Percentiles rank a stretch among this genome's conserved stretches.
phyloP scores from a whole-genome alignment of 805 yeast species.

The Dipodascopsis uninucleata region DNA sequence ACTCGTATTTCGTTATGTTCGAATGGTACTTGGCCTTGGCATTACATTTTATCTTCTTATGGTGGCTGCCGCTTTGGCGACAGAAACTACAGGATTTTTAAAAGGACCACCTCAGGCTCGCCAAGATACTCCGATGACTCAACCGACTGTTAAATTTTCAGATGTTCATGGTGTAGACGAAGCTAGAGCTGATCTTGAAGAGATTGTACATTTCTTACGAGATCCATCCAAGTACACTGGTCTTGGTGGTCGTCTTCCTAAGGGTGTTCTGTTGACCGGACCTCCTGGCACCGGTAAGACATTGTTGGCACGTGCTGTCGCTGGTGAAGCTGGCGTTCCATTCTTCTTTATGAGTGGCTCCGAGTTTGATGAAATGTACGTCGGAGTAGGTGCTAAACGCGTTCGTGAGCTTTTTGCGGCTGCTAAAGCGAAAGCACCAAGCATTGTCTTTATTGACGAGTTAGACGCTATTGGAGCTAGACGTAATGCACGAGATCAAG shows the following conservation, averaged over 20 bases:
- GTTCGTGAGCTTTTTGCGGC: conserved; percentile 90
- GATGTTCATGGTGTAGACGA: conserved; percentile 99
- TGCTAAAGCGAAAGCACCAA: conserved; percentile 94
- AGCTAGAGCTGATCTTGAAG: conserved; percentile 95
- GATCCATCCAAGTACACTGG: conserved; percentile 97
- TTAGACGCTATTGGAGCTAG: conserved; percentile 98
- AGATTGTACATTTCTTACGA: conserved; percentile 93
- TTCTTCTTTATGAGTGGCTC: conserved; percentile 98
- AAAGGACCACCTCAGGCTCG: conserved; percentile 60
- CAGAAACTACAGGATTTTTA: conserved; percentile 79
- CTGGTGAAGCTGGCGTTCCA: conserved; percentile 99
- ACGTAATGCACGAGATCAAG: conserved; percentile 96
- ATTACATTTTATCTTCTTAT: conserved; percentile 76
- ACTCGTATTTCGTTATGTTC: conserved; percentile 77
- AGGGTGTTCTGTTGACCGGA: conserved; percentile 93
- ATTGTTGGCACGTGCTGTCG: conserved; percentile 92
- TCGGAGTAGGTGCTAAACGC: conserved; percentile 98
- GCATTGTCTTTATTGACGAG: conserved; percentile 95
- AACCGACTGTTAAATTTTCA: conserved; percentile 78
- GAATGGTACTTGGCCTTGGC: conserved; percentile 82
- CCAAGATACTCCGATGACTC: conserved; percentile 79
- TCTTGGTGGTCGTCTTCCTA: conserved; percentile 94
- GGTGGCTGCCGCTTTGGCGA: conserved; percentile 69
- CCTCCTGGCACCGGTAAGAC: conserved; percentile 99
- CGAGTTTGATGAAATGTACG: conserved; percentile 95